phyloP scores from a whole-genome alignment of 306 rosid genomes.

The Cucumis melo region DNA sequence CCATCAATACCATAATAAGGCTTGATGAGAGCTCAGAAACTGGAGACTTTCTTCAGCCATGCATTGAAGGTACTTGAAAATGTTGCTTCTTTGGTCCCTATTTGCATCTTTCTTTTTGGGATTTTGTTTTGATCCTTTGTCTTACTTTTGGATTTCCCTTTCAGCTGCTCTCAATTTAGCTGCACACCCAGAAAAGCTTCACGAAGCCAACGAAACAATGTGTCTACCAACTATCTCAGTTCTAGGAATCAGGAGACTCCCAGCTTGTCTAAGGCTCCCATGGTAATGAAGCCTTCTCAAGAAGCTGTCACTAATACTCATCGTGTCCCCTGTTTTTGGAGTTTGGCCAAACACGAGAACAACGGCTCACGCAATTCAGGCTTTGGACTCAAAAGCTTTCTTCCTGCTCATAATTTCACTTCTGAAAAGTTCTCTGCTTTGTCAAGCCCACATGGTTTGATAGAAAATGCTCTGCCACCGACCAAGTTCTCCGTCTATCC shows the following conservation, averaged over 20 bases:
- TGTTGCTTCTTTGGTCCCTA: neutral
- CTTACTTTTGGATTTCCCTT: neutral
- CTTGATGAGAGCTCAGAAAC: constrained; percentile 43
- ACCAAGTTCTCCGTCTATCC: constrained; percentile 30
- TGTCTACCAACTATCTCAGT: constrained; percentile 45
- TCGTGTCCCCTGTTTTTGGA: constrained; percentile 15
- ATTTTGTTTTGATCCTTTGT: neutral
- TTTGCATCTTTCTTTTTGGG: neutral
- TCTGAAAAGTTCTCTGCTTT: neutral
- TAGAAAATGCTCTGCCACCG: constrained; percentile 15
- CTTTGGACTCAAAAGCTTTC: neutral
- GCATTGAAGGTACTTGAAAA: constrained; percentile 61
- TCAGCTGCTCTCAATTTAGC: constrained; percentile 65
- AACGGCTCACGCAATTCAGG: constrained; percentile 6
- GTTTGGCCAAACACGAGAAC: constrained; percentile 9
- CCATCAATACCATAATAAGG: constrained; percentile 54
- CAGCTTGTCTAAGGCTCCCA: neutral
- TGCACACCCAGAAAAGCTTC: constrained; percentile 48
- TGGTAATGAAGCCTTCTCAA: constrained; percentile 10
- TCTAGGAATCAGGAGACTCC: constrained; percentile 13
- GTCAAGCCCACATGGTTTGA: constrained; percentile 14
- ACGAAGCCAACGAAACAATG: constrained; percentile 47
- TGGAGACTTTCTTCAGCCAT: constrained; percentile 60
- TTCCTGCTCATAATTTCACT: neutral
- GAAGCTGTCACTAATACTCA: constrained; percentile 4